Percentiles rank a stretch among this genome's conserved stretches.
phyloP scores from a whole-genome alignment of 805 yeast species.

The Dipodascopsis uninucleata region DNA sequence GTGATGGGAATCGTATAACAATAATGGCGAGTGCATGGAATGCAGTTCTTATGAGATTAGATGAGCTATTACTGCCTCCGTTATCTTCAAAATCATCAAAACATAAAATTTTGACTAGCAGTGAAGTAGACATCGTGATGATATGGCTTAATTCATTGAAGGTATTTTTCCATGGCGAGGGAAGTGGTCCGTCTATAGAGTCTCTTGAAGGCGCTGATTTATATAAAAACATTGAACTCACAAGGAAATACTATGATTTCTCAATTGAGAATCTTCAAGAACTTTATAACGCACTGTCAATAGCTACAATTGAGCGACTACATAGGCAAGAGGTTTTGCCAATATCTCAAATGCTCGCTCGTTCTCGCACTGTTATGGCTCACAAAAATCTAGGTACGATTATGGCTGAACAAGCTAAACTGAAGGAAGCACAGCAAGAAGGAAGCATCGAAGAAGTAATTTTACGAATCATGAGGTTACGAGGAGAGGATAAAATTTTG shows the following conservation, averaged over 20 bases:
- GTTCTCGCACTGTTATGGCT: slow-evolving; percentile 66
- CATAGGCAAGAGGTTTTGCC: slow-evolving; percentile 47
- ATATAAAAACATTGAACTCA: slow-evolving; percentile 8
- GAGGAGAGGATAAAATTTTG: slow-evolving; percentile 59
- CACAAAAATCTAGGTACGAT: slow-evolving; percentile 61
- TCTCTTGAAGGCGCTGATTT: slow-evolving; percentile 45
- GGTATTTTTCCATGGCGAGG: slow-evolving; percentile 75
- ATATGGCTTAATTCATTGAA: slow-evolving; percentile 67
- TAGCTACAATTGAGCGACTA: slow-evolving; percentile 47
- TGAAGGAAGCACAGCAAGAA: slow-evolving; percentile 45
- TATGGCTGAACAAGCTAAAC: slow-evolving; percentile 45
- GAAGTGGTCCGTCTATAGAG: slow-evolving; percentile 72
- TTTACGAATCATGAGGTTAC: slow-evolving; percentile 64
- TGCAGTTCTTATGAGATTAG: slow-evolving; percentile 66
- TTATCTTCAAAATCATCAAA: slow-evolving; percentile 41
- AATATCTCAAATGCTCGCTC: slow-evolving; percentile 46
- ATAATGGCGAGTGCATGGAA: slow-evolving; percentile 81
- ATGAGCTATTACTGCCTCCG: slow-evolving; percentile 69
- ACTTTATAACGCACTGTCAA: slow-evolving; percentile 59
- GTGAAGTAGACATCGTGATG: slow-evolving; percentile 65
- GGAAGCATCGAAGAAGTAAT: slow-evolving; percentile 61
- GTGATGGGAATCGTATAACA: slow-evolving; percentile 52
- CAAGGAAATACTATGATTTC: slow-evolving; percentile 50
- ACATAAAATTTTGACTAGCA: slow-evolving; percentile 47
- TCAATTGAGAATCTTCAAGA: slow-evolving; percentile 45